A percentile compares a stretch with the other conserved stretches of the same genome.
These are phyloP conservation scores for Oxyria digyna DNA, from an alignment of 148 eudicot species.

Conservation along the genomic window DNA sequence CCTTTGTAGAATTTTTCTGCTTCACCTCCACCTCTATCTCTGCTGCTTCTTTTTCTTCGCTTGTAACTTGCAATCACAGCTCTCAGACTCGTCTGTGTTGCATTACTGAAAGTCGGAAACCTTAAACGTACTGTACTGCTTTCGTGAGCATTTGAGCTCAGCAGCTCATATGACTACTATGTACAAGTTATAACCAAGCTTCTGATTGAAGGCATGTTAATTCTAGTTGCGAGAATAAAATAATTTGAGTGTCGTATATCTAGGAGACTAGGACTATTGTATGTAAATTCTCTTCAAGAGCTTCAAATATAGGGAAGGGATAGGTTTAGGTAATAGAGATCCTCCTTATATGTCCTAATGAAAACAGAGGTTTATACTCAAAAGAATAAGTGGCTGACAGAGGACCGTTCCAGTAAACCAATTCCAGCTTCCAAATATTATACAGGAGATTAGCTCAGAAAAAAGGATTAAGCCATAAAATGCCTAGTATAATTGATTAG, in stretches of 20 bases:
- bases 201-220: neutral
- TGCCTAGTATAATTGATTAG: neutral
- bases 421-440: neutral
- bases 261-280: neutral
- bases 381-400: neutral
- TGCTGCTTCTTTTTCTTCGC: neutral
- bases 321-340: neutral
- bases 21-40: neutral
- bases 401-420: neutral
- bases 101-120: neutral
- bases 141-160: neutral
- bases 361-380: neutral
- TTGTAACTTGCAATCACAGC: neutral
- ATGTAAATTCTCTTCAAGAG: neutral
- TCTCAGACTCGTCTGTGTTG: neutral
- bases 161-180: neutral
- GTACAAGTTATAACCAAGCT: neutral
- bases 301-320: neutral
- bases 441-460: neutral
- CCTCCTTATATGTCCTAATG: neutral
- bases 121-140: neutral
- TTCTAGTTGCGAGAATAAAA: neutral
- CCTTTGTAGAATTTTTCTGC: neutral
- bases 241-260: neutral
- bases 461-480: neutral